Percentiles rank a stretch among this genome's conserved stretches.
Evolutionary conservation across 2,329 filamentous ascomycete genomes (phyloP).

Genomic region (Colletotrichum karsti): DNA sequence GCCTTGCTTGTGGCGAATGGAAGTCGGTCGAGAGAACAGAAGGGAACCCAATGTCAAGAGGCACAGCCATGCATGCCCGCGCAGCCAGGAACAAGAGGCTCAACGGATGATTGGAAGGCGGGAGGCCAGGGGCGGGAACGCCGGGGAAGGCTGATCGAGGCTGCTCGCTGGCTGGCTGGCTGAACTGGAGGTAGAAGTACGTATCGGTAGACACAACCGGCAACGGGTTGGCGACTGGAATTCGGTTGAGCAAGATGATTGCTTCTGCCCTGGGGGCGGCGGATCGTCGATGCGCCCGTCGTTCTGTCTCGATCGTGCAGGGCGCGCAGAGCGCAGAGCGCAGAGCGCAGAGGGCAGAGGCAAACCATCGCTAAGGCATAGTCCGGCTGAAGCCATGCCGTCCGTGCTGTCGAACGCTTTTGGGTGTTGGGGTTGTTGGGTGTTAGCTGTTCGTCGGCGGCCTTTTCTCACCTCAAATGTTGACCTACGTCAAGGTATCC

Average conservation of each 20-base stretch:
- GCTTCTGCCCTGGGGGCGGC: background rate
- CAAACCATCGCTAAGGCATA: slow-evolving; percentile 10
- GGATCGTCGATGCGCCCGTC: slow-evolving; percentile 23
- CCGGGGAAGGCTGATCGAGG: slow-evolving; percentile 11
- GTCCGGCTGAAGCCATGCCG: slow-evolving; percentile 11
- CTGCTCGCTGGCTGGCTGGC: slow-evolving; percentile 4
- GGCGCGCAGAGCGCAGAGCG: background rate
- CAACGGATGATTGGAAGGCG: slow-evolving; percentile 1
- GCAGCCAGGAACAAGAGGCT: slow-evolving; percentile 4
- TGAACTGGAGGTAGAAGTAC: background rate
- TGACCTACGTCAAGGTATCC: too few relatives aligned
- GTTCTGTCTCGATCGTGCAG: slow-evolving; percentile 16
- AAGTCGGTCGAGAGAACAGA: background rate
- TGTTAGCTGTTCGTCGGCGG: background rate
- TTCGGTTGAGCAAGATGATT: slow-evolving; percentile 7
- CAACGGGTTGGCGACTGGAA: background rate
- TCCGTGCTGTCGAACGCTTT: slow-evolving; percentile 13
- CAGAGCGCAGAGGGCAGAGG: background rate
- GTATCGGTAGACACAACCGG: background rate
- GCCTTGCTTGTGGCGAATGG: background rate
- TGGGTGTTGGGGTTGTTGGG: background rate
- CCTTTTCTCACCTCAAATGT: background rate
- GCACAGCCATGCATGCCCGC: background rate
- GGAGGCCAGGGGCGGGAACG: background rate
- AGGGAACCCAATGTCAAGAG: background rate